Percentiles rank a stretch among this genome's conserved stretches.
Evolutionary conservation across 2,329 filamentous ascomycete genomes (phyloP).

Genomic region (Aspergillus sp.): DNA sequence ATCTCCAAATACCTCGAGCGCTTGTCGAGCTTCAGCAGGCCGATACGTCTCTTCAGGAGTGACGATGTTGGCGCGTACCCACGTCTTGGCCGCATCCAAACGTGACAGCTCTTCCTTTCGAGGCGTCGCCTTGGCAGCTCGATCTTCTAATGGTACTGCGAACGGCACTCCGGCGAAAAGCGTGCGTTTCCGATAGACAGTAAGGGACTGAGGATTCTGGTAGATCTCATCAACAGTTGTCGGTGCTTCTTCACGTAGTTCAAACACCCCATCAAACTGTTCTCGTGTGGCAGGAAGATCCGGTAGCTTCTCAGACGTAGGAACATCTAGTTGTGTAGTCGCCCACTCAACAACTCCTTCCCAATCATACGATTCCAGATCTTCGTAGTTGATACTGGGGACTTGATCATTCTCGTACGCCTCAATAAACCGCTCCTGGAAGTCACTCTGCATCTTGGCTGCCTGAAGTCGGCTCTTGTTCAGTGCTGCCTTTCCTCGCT

Average conservation of each 20-base stretch:
- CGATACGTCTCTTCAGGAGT: conserved; percentile 40
- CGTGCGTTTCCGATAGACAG: conserved; percentile 29
- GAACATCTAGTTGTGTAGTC: conserved; percentile 34
- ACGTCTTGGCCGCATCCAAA: conserved; percentile 40
- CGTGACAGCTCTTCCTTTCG: conserved; percentile 17
- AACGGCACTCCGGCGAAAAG: conserved; percentile 32
- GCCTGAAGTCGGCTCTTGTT: conserved; percentile 36
- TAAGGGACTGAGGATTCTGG: conserved; percentile 24
- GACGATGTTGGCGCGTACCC: conserved; percentile 44
- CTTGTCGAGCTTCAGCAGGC: conserved; percentile 29
- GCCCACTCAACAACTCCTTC: conserved; percentile 44
- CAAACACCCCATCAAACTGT: conserved; percentile 38
- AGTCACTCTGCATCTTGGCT: conserved; percentile 41
- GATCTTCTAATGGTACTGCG: conserved; percentile 18
- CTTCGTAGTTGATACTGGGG: conserved; percentile 39
- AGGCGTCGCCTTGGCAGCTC: conserved; percentile 1
- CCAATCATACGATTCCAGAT: conserved; percentile 45
- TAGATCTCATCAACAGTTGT: conserved; percentile 32
- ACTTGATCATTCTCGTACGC: conserved; percentile 41
- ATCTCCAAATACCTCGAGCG: conserved; percentile 28
- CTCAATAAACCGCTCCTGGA: conserved; percentile 42
- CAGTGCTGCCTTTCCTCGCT: conserved; percentile 33
- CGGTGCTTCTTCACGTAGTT: conserved; percentile 32
- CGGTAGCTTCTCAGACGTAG: conserved; percentile 30
- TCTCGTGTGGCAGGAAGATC: conserved; percentile 40